These are phyloP conservation scores for Myxozyma monticola DNA, from an alignment of 805 yeast genomes.

Conservation along the genomic window DNA sequence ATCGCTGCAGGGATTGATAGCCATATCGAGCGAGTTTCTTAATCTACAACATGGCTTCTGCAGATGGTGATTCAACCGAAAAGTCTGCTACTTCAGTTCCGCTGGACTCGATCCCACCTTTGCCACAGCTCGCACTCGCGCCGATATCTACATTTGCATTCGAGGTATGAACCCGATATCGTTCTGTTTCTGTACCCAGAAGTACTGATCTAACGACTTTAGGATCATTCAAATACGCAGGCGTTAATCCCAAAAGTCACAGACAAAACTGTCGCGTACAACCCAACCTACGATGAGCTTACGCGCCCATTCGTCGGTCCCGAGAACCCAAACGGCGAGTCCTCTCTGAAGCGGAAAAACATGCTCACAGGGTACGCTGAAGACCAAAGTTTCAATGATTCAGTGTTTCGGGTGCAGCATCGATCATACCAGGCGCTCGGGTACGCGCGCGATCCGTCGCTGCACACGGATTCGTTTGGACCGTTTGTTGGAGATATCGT, in stretches of 20 bases:
- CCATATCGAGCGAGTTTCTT: no score
- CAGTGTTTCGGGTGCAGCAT: conserved; percentile 46
- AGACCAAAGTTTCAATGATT: conserved; percentile 43
- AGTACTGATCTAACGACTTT: not conserved
- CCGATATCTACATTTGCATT: conserved; percentile 24
- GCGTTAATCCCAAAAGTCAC: conserved; percentile 27
- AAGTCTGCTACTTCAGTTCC: conserved; percentile 10
- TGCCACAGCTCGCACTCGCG: conserved; percentile 19
- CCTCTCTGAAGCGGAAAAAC: conserved; percentile 35
- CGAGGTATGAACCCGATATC: conserved; percentile 10
- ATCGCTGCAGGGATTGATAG: no score
- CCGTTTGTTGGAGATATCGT: conserved; percentile 31
- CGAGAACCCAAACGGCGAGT: conserved; percentile 23
- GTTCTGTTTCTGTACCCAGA: not conserved
- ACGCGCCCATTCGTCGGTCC: conserved; percentile 28
- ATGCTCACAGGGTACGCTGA: conserved; percentile 38
- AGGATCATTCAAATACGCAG: conserved; percentile 11
- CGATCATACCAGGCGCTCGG: conserved; percentile 42
- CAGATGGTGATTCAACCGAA: no score
- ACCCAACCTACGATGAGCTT: conserved; percentile 29
- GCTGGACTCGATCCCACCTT: conserved; percentile 17
- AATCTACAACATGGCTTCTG: no score
- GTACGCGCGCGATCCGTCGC: conserved; percentile 38
- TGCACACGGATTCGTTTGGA: conserved; percentile 6
- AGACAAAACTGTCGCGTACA: conserved; percentile 22